A percentile compares a stretch with the other conserved stretches of the same genome.
Evolutionary conservation across 2,329 filamentous ascomycete genomes (phyloP).

Genomic region (Claviceps quebecensis): DNA sequence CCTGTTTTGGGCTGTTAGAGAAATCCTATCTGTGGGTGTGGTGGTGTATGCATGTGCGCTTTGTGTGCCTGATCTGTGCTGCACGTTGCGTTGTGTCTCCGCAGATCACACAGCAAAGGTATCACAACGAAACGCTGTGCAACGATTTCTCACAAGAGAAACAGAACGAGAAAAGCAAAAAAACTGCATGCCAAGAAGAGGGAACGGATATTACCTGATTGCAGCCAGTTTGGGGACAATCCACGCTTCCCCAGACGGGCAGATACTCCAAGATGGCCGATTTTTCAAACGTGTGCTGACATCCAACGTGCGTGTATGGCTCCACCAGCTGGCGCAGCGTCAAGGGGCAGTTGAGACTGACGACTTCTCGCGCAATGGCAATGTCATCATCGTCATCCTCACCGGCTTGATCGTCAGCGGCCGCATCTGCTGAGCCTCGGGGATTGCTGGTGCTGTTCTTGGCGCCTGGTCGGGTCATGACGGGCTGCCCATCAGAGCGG

Average conservation of each 20-base stretch:
- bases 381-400: slow-evolving; percentile 54
- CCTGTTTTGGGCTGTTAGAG: slow-evolving; percentile 19
- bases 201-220: slow-evolving; percentile 29
- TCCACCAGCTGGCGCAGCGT: slow-evolving; percentile 50
- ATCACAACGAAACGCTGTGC: background rate
- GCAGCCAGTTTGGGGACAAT: slow-evolving; percentile 55
- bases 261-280: slow-evolving; percentile 43
- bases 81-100: background rate
- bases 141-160: background rate
- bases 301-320: slow-evolving; percentile 52
- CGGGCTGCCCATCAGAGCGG: slow-evolving; percentile 28
- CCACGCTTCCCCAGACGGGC: slow-evolving; percentile 27
- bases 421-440: background rate
- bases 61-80: background rate
- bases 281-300: slow-evolving; percentile 62
- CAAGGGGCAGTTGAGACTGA: slow-evolving; percentile 56
- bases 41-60: background rate
- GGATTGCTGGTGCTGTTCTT: background rate
- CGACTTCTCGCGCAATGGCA: slow-evolving; percentile 46
- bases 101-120: background rate
- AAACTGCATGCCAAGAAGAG: background rate
- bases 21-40: background rate
- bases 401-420: slow-evolving; percentile 12
- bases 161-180: too few relatives aligned
- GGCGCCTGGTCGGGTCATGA: slow-evolving; percentile 15